These are phyloP conservation scores for Candida maesae DNA, from an alignment of 805 yeast species.

Conservation along the genomic window DNA sequence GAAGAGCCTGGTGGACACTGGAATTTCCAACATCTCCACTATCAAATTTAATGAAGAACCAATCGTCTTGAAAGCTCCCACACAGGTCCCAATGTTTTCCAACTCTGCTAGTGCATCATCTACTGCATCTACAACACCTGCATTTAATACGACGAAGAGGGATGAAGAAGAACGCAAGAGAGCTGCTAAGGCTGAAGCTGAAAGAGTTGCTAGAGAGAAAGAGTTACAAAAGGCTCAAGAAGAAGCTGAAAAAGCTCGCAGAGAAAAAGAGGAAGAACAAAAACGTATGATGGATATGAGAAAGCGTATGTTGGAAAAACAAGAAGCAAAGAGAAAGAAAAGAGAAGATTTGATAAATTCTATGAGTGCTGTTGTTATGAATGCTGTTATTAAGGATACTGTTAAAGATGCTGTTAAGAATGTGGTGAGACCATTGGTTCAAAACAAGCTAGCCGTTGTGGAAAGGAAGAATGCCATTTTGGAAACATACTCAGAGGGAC, in stretches of 20 bases:
- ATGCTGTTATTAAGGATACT: slow-evolving; percentile 23
- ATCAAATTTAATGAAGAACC: not conserved
- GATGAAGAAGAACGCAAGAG: slow-evolving; percentile 5
- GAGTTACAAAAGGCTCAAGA: not conserved
- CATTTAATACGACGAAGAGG: not conserved
- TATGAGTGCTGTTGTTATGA: not conserved
- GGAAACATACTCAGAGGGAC: slow-evolving; percentile 41
- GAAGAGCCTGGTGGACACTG: slow-evolving; percentile 32
- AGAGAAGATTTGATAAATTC: slow-evolving; percentile 15
- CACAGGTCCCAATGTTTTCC: no score
- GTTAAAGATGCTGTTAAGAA: slow-evolving; percentile 20
- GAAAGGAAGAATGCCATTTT: slow-evolving; percentile 30
- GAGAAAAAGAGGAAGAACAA: slow-evolving; percentile 10
- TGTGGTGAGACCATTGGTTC: slow-evolving; percentile 11
- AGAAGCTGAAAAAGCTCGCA: slow-evolving; percentile 9
- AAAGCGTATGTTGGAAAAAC: slow-evolving; percentile 14
- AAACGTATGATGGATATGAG: slow-evolving; percentile 14
- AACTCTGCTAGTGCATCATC: not conserved
- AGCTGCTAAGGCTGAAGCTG: slow-evolving; percentile 3
- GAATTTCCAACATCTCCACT: slow-evolving; percentile 9
- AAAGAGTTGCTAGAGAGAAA: slow-evolving; percentile 2
- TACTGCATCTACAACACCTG: no score
- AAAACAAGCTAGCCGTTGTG: slow-evolving; percentile 13
- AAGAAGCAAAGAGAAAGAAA: slow-evolving; percentile 16
- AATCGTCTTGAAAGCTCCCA: no score